Base-by-base conservation (phyloP, 441 rosid genomes). In the Populus trichocarpa region DNA sequence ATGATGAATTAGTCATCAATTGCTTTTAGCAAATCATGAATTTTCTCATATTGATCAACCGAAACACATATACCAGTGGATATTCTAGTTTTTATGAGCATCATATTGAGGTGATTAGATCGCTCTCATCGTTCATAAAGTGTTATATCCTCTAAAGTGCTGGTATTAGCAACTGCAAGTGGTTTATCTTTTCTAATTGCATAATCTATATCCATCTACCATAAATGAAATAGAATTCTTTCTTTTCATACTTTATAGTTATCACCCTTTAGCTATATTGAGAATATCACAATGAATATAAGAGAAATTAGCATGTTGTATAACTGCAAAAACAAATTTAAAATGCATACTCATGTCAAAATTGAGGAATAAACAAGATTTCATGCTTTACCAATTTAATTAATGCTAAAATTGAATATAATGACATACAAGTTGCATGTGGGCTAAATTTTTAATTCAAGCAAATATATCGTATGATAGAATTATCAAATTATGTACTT, bases 41-140 rank as follows among this genome's bases (percentile, higher is more conserved):
- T 6, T 6, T 69, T 50, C 4, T 75, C 23, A 63, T n/a, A 8
- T 7, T 77, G 6, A 3, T 35, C 23, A 1, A 80, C 28, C 0
- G 13, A 77, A 67, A 53, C 25, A 20, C 2, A n/a, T 8, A 76
- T 57, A 38, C 74, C 0, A 72, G 30, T 20, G 13, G 5, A 53
- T 0, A 67, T 72, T n/a, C 30, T 67, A 0, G 74, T 73, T 33
- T 57, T 38, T 70, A 78, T 77, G 0, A 83, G 73, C 70, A 83
- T 79, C 1, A 68, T n/a, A 6, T 8, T 25, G 0, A 77, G 5
- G n/a, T 16, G 38, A 74, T 70, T 76, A 36, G 78, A 73, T 70
- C 50, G n/a, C 64, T 77, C 69, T 28, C 72, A 73, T 0, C n/a
- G 0, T 73, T 73, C 74, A 77, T 70, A 73, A 69, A 73, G 42